These are phyloP conservation scores for Sphagnum magellanicum DNA, from an alignment of 228 moss, liverwort and hornwort genomes.

Conservation along the genomic window DNA sequence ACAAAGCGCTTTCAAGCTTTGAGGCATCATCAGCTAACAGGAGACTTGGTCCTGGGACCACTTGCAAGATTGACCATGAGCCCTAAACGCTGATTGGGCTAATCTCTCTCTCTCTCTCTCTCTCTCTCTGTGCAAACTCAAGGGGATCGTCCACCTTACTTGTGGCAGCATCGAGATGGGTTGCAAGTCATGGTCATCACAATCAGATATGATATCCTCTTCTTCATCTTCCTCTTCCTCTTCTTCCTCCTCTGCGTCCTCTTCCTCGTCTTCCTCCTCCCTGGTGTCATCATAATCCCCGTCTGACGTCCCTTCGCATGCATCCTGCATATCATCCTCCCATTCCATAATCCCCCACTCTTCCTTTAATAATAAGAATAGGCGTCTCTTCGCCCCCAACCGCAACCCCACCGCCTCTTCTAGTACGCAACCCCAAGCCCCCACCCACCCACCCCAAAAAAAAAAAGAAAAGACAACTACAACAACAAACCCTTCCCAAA, in stretches of 20 bases:
- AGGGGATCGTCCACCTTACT: constrained; percentile 9
- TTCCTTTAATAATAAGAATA: no score
- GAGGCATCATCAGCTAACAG: background rate
- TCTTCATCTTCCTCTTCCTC: constrained; percentile 46
- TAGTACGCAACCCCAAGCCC: no score
- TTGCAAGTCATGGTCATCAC: constrained; percentile 66
- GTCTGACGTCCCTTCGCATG: constrained; percentile 90
- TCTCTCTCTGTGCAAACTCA: background rate
- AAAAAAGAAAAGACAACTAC: no score
- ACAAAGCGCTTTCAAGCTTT: background rate
- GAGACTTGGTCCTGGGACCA: background rate
- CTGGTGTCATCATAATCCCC: constrained; percentile 77
- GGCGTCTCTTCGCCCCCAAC: no score
- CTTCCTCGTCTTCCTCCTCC: constrained; percentile 70
- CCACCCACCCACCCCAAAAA: no score
- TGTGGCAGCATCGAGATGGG: constrained; percentile 81
- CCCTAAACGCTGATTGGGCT: background rate
- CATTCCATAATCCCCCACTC: constrained; percentile 52
- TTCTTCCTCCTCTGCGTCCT: constrained; percentile 65
- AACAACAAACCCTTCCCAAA: no score
- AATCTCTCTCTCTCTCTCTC: background rate
- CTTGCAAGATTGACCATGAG: background rate
- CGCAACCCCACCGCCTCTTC: no score
- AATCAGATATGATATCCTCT: background rate
- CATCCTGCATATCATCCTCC: constrained; percentile 99